A percentile compares a stretch with the other conserved stretches of the same genome.
Evolutionary conservation across 78 protist species (phyloP).

Genomic region (Blattamonas nauphoetae): DNA sequence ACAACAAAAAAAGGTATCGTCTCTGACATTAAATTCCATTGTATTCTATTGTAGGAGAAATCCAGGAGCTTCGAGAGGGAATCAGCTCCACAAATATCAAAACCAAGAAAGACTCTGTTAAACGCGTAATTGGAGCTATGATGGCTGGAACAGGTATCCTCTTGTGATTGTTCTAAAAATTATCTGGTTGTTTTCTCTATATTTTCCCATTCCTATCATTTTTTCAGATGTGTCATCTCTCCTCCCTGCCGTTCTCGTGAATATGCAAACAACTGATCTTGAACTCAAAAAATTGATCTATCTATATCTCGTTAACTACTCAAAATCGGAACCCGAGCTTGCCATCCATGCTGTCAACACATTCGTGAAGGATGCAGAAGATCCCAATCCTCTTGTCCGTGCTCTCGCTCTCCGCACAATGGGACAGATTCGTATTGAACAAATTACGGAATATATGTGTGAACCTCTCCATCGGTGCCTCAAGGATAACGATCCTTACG

Average conservation of each 20-base stretch:
- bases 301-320: constrained; percentile 93
- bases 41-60: too few relatives aligned
- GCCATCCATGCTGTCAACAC: constrained; percentile 94
- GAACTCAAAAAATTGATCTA: constrained; percentile 97
- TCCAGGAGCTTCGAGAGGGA: constrained; percentile 37
- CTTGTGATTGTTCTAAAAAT: too few relatives aligned
- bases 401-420: constrained; percentile 97
- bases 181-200: too few relatives aligned
- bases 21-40: too few relatives aligned
- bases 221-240: not conserved
- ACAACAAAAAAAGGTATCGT: too few relatives aligned
- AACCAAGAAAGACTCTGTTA: constrained; percentile 83
- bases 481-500: constrained; percentile 23
- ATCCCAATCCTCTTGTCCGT: constrained; percentile 86
- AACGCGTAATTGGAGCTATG: constrained; percentile 95
- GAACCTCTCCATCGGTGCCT: constrained; percentile 50
- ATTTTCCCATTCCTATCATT: too few relatives aligned
- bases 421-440: constrained; percentile 94
- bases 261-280: constrained; percentile 38
- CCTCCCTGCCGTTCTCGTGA: not conserved
- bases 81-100: constrained; percentile 28
- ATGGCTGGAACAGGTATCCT: constrained; percentile 98
- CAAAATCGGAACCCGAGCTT: constrained; percentile 90
- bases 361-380: constrained; percentile 80
- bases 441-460: constrained; percentile 78